Conservation (phyloP, 805 yeast species). For the Ogataea zsoltii region DNA sequence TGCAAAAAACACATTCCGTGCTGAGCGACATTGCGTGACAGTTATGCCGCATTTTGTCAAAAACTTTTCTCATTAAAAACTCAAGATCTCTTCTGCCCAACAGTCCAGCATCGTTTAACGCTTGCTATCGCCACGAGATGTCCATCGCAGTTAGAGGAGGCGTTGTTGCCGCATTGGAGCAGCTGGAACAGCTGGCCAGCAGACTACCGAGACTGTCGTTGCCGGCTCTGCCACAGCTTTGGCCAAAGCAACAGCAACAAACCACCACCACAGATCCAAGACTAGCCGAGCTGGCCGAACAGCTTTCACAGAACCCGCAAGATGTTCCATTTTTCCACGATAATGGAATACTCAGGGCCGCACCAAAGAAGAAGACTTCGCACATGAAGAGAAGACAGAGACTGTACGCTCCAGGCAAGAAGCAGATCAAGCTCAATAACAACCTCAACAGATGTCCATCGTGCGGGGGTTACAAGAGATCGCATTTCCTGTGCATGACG, state of each 20-base stretch:
- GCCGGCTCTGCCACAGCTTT: slow-evolving; percentile 7
- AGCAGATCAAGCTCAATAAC: slow-evolving; percentile 72
- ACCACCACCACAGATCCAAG: not conserved
- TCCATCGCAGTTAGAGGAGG: slow-evolving; percentile 9
- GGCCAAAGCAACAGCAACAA: slow-evolving; percentile 3
- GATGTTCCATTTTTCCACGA: slow-evolving; percentile 49
- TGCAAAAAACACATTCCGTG: not conserved
- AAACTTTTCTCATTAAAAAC: slow-evolving; percentile 2
- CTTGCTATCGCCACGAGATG: slow-evolving; percentile 1
- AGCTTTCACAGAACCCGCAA: slow-evolving; percentile 36
- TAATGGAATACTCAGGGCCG: slow-evolving; percentile 81
- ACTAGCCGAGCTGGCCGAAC: slow-evolving; percentile 21
- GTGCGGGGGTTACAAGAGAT: slow-evolving; percentile 89
- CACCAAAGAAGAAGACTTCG: slow-evolving; percentile 91
- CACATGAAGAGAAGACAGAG: slow-evolving; percentile 83
- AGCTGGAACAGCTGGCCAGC: slow-evolving; percentile 3
- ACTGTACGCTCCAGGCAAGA: slow-evolving; percentile 78
- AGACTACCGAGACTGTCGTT: slow-evolving; percentile 3
- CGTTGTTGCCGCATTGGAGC: slow-evolving; percentile 7
- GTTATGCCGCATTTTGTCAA: slow-evolving; percentile 1
- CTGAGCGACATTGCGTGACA: not conserved
- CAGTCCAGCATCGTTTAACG: not conserved
- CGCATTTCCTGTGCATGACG: slow-evolving; percentile 89
- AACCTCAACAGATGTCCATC: slow-evolving; percentile 91
- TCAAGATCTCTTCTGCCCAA: not conserved